A percentile compares a stretch with the other conserved stretches of the same genome.
Conservation (phyloP, 441 rosid genomes). For the Populus hybrid region DNA sequence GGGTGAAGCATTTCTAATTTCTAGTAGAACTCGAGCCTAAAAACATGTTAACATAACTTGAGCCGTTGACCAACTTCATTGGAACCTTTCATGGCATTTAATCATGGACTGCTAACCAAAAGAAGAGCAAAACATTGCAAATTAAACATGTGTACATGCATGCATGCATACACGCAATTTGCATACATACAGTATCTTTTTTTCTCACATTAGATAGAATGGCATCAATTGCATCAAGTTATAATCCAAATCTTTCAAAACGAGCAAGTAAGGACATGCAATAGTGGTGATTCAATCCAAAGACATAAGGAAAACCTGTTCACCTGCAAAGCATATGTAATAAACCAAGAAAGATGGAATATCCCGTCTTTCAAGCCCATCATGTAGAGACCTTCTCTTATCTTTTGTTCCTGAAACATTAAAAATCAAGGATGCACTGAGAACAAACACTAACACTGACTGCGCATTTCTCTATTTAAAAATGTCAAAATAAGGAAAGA, state of each 20-base stretch:
- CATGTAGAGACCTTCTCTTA: conserved; percentile 97
- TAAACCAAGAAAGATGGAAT: conserved; percentile 94
- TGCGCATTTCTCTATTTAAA: conserved; percentile 4
- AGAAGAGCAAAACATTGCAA: background rate
- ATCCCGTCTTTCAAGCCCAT: conserved; percentile 95
- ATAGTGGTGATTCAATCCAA: conserved; percentile 7
- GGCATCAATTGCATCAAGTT: background rate
- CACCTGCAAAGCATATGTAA: conserved; percentile 84
- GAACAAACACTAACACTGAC: background rate
- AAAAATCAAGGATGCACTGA: conserved; percentile 8
- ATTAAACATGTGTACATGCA: background rate
- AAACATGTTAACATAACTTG: background rate
- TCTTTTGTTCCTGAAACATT: conserved; percentile 81
- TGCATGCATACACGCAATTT: background rate
- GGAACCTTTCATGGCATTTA: background rate
- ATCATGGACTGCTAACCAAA: background rate
- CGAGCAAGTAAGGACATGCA: background rate
- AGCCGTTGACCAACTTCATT: background rate
- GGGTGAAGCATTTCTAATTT: background rate
- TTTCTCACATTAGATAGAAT: background rate
- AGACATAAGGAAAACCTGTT: conserved; percentile 10
- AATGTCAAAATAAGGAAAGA: background rate
- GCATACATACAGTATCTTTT: background rate
- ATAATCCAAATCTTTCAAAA: background rate
- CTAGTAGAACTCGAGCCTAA: background rate